phyloP scores from a whole-genome alignment of 148 eudicot species.

The Polygonum aviculare region DNA sequence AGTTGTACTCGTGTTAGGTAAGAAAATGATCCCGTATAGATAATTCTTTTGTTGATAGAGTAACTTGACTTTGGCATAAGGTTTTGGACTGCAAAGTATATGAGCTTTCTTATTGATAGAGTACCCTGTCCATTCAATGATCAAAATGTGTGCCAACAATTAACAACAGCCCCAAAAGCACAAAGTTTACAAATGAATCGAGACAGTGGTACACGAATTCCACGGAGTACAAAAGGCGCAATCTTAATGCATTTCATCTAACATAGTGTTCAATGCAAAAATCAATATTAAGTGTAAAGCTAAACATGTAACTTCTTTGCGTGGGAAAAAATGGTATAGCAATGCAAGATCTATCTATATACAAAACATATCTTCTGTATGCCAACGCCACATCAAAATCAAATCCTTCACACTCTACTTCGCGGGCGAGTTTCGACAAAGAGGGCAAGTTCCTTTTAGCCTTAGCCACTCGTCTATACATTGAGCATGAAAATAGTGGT shows the following conservation, averaged over 20 bases:
- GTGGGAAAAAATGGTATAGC: background rate
- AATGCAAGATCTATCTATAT: background rate
- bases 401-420: background rate
- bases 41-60: no score
- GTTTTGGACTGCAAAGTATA: background rate
- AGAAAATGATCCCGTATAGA: no score
- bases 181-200: background rate
- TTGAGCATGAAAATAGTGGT: slow-evolving; percentile 68
- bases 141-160: background rate
- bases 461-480: slow-evolving; percentile 88
- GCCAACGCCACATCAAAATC: background rate
- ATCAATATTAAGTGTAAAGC: background rate
- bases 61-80: no score
- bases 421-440: slow-evolving; percentile 62
- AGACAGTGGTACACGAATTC: background rate
- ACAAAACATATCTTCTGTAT: background rate
- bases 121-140: background rate
- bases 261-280: background rate
- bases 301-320: background rate
- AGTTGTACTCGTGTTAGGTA: no score
- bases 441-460: slow-evolving; percentile 67
- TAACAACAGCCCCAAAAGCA: background rate
- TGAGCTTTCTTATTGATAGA: background rate
- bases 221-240: background rate
- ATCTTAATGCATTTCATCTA: background rate